Evolutionary conservation across 2,329 filamentous ascomycete genomes (phyloP), one percentile per base, ranked within the genome.

Genomic region (Zymoseptoria pseudotritici): DNA sequence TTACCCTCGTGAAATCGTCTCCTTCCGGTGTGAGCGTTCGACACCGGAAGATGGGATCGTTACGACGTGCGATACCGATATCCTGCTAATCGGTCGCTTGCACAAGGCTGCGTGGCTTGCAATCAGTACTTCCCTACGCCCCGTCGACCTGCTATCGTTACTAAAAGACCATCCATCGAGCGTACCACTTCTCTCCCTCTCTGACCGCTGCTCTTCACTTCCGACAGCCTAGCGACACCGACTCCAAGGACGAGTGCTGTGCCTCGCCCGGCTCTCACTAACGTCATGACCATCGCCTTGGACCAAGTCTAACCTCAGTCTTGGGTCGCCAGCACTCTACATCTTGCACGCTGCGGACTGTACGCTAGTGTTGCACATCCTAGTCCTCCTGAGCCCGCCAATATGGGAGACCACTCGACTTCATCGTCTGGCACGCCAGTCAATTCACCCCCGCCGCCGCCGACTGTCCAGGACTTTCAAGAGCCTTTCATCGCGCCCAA

Each of bases 401-500:
- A 26, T 9, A 62, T 62, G 61, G 53, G 53, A 53, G 61, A 62
- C 58, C 58, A 50, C 50, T 52, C 55, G 52, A 56, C 49, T 21
- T 50, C 60, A 26, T 61, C 59, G 49, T 54, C 31, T n/a, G n/a
- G 22, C 24, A 55, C 21, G 42, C 51, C 49, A 9, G 52, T 24
- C 29, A 42, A 46, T 31, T 51, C 4, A 21, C 59, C 22, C 6
- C 50, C 60, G 17, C 59, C 54, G 49, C 24, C 59, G 31, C 52
- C 53, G n/a, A 46, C 56, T 19, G 52, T 50, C 36, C 60, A 52
- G 26, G 58, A 7, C 13, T 46, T 46, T 46, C 36, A 46, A 46
- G 36, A 46, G 36, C 36, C 36, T 7, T 46, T 46, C 13, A 46
- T 46, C 36, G 36, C 19, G 36, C 58, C 50, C 22, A 49, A 17